phyloP scores from a whole-genome alignment of 2,329 filamentous ascomycete species.

The Fusarium camptoceras region DNA sequence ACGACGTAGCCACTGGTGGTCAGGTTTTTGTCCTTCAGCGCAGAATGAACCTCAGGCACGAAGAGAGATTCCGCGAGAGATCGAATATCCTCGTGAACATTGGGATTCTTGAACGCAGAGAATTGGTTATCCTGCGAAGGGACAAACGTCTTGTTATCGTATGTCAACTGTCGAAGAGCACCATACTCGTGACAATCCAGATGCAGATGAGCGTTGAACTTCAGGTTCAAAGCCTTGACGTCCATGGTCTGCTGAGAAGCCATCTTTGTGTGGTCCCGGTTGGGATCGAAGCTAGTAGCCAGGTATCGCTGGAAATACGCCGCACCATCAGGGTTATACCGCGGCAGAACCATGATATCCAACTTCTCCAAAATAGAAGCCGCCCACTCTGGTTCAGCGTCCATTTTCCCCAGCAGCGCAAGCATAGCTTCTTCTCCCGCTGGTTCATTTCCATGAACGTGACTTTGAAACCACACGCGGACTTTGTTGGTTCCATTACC shows the following conservation, averaged over 20 bases:
- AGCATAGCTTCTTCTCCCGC: constrained; percentile 48
- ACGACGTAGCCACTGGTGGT: constrained; percentile 47
- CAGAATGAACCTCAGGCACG: constrained; percentile 43
- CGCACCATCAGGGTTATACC: constrained; percentile 51
- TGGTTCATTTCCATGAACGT: constrained; percentile 51
- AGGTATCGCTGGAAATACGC: constrained; percentile 50
- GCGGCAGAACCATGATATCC: constrained; percentile 48
- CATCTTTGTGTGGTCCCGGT: constrained; percentile 51
- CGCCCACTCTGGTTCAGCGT: constrained; percentile 48
- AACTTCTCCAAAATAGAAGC: constrained; percentile 43
- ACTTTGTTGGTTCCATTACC: constrained; percentile 40
- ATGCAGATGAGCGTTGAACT: constrained; percentile 48
- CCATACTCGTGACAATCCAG: constrained; percentile 52
- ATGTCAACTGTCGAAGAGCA: constrained; percentile 3
- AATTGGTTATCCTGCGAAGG: constrained; percentile 48
- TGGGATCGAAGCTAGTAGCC: constrained; percentile 49
- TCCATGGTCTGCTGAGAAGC: constrained; percentile 48
- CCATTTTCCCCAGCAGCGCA: constrained; percentile 47
- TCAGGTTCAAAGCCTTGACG: constrained; percentile 46
- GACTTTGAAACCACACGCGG: constrained; percentile 49
- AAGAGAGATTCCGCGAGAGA: constrained; percentile 46
- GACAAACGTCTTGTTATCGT: constrained; percentile 34
- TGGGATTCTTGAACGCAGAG: constrained; percentile 51
- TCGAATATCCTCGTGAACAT: constrained; percentile 49
- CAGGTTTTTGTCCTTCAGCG: constrained; percentile 33